Conservation (phyloP, 2,329 filamentous ascomycete species). For the Pseudogymnoascus sp. region DNA sequence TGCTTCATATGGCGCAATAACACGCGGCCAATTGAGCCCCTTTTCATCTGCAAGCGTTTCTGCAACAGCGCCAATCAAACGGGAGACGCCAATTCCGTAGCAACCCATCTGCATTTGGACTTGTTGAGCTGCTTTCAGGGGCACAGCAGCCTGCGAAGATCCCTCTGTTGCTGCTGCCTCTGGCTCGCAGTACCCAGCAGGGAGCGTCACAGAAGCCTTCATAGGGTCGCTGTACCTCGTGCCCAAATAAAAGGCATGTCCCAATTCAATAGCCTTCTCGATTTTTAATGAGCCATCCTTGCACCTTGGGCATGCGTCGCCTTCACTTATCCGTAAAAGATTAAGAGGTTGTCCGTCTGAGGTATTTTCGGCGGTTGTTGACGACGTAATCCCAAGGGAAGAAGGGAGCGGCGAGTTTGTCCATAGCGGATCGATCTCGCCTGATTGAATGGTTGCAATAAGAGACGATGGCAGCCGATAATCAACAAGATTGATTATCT, state of each 20-base stretch:
- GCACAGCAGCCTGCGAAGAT: background rate
- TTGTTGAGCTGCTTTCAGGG: conserved; percentile 11
- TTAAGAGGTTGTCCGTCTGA: conserved; percentile 44
- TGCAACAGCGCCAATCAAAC: conserved; percentile 80
- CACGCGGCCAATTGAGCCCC: conserved; percentile 82
- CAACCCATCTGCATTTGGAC: conserved; percentile 85
- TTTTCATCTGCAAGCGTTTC: conserved; percentile 62
- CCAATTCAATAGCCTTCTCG: conserved; percentile 76
- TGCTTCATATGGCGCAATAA: conserved; percentile 77
- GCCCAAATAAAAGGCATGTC: conserved; percentile 91
- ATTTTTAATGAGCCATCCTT: conserved; percentile 52
- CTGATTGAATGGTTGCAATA: conserved; percentile 10
- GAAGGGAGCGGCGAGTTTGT: conserved; percentile 10
- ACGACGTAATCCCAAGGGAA: conserved; percentile 11
- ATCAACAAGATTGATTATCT: conserved; percentile 35
- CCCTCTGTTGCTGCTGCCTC: background rate
- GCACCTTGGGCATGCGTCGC: conserved; percentile 70
- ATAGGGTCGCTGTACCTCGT: conserved; percentile 79
- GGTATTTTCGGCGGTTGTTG: conserved; percentile 27
- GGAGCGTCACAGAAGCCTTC: conserved; percentile 51
- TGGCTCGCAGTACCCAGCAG: conserved; percentile 19
- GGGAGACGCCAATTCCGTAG: conserved; percentile 87
- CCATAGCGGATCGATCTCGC: conserved; percentile 17
- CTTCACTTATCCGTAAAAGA: conserved; percentile 56
- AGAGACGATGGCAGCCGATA: conserved; percentile 23